Conservation (phyloP, 78 protist genomes). For the Acrasis kona region DNA sequence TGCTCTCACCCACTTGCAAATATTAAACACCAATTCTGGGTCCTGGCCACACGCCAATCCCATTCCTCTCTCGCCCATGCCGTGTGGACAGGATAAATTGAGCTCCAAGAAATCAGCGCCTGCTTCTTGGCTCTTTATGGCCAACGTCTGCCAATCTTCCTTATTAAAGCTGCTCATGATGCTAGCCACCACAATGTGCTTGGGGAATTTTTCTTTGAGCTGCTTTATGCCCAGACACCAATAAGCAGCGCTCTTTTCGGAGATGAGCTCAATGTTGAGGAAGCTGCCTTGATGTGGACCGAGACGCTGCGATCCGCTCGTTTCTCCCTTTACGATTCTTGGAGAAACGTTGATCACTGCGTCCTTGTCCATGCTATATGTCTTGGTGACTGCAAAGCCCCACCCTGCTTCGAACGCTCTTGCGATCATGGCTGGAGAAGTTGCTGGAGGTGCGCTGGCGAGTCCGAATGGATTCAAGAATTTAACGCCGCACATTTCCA, state of each 20-base stretch:
- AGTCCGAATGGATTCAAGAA: slow-evolving; percentile 92
- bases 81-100: slow-evolving; percentile 95
- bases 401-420: slow-evolving; percentile 93
- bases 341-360: slow-evolving; percentile 82
- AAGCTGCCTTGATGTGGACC: slow-evolving; percentile 88
- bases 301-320: slow-evolving; percentile 54
- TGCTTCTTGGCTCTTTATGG: slow-evolving; percentile 57
- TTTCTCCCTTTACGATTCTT: slow-evolving; percentile 73
- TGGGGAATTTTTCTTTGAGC: slow-evolving; percentile 78
- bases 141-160: slow-evolving; percentile 82
- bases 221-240: slow-evolving; percentile 82
- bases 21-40: slow-evolving; percentile 71
- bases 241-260: slow-evolving; percentile 83
- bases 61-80: slow-evolving; percentile 87
- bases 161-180: slow-evolving; percentile 76
- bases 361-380: slow-evolving; percentile 84
- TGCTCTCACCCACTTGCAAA: slow-evolving; percentile 72
- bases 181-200: slow-evolving; percentile 62
- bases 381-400: slow-evolving; percentile 96
- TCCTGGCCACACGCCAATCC: slow-evolving; percentile 90
- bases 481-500: slow-evolving; percentile 65
- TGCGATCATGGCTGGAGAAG: slow-evolving; percentile 75
- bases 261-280: slow-evolving; percentile 89
- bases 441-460: slow-evolving; percentile 88
- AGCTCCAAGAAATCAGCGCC: slow-evolving; percentile 85